Conservation (phyloP, 495 filamentous ascomycete species). For the Cryomyces antarcticus region DNA sequence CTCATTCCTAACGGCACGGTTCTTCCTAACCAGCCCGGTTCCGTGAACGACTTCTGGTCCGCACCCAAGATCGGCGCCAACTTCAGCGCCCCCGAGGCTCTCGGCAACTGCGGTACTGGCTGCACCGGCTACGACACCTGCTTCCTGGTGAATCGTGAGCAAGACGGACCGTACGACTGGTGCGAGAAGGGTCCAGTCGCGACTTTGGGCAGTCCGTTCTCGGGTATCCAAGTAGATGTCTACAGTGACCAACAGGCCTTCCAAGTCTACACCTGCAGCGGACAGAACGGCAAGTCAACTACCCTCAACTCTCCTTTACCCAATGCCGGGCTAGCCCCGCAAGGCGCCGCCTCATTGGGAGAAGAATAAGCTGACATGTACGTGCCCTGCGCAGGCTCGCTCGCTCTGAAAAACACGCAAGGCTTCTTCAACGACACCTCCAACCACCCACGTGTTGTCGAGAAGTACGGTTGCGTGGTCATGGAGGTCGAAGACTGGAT, state of each 20-base stretch:
- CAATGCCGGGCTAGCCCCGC: no score
- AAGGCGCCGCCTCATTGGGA: no score
- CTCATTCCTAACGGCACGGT: slow-evolving; percentile 64
- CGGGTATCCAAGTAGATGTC: slow-evolving; percentile 53
- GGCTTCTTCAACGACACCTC: slow-evolving; percentile 9
- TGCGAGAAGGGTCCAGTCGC: slow-evolving; percentile 35
- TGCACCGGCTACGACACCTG: slow-evolving; percentile 52
- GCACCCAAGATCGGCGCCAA: slow-evolving; percentile 53
- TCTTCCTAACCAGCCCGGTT: slow-evolving; percentile 29
- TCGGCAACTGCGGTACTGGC: slow-evolving; percentile 30
- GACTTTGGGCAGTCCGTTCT: slow-evolving; percentile 38
- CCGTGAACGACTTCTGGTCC: slow-evolving; percentile 51
- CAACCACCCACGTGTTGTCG: slow-evolving; percentile 20
- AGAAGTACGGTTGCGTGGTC: slow-evolving; percentile 37
- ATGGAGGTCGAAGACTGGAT: slow-evolving; percentile 25
- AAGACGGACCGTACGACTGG: slow-evolving; percentile 26
- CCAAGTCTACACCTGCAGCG: slow-evolving; percentile 59
- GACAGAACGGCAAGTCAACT: slow-evolving; percentile 32
- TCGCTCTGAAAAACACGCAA: slow-evolving; percentile 19
- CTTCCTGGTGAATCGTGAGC: slow-evolving; percentile 15
- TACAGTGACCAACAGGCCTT: slow-evolving; percentile 57
- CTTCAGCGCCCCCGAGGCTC: slow-evolving; percentile 32
- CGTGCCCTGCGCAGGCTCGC: slow-evolving; percentile 7
- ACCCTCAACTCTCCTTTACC: background rate
- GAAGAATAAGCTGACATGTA: background rate